phyloP scores from a whole-genome alignment of 169 alveolate genomes.

The Plasmodium knowlesi region DNA sequence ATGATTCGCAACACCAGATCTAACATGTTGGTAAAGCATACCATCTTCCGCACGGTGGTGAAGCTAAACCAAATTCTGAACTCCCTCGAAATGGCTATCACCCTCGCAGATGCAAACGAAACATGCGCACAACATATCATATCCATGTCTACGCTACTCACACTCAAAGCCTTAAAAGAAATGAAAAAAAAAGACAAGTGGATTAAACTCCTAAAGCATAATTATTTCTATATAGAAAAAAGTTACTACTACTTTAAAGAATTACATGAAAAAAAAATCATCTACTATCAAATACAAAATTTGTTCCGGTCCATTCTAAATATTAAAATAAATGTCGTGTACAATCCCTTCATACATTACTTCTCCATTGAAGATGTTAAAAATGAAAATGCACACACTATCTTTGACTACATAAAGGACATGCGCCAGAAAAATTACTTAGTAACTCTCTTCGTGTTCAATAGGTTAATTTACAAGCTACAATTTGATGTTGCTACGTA shows the following conservation, averaged over 20 bases:
- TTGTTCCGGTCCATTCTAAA: slow-evolving; percentile 41
- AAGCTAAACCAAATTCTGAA: slow-evolving; percentile 11
- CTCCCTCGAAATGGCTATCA: slow-evolving; percentile 2
- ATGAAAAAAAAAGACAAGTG: slow-evolving; percentile 59
- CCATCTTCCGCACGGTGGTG: neutral
- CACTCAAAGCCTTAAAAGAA: slow-evolving; percentile 10
- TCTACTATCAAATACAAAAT: slow-evolving; percentile 39
- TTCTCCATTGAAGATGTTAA: neutral
- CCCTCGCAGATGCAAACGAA: neutral
- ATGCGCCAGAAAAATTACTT: neutral
- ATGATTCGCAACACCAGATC: slow-evolving; percentile 9
- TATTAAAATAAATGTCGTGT: slow-evolving; percentile 26
- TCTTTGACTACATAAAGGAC: slow-evolving; percentile 21
- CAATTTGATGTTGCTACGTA: slow-evolving; percentile 2
- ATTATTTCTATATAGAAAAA: slow-evolving; percentile 52
- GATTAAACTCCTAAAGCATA: slow-evolving; percentile 11
- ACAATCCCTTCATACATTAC: slow-evolving; percentile 23
- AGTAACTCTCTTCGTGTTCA: slow-evolving; percentile 14
- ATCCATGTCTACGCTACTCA: slow-evolving; percentile 13
- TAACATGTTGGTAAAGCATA: slow-evolving; percentile 30
- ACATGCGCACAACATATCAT: slow-evolving; percentile 1
- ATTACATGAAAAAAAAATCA: slow-evolving; percentile 57
- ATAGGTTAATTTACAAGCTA: slow-evolving; percentile 24
- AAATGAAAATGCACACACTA: neutral
- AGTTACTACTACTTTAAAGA: slow-evolving; percentile 53